These are phyloP conservation scores for Parastagonospora nodorum DNA, from an alignment of 2,329 filamentous ascomycete genomes.

Conservation along the genomic window DNA sequence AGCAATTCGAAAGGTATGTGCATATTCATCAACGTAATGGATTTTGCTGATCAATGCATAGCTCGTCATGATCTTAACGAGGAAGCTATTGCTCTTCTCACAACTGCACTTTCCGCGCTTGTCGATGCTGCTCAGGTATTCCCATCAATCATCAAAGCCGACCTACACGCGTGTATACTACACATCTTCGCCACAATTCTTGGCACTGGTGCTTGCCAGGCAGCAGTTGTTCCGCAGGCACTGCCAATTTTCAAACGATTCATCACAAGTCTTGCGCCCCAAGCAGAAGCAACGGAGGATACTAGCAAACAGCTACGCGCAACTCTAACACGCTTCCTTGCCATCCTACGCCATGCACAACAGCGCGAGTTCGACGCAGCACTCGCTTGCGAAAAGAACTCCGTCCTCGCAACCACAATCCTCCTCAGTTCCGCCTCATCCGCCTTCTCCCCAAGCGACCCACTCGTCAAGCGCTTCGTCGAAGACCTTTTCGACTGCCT, in stretches of 20 bases:
- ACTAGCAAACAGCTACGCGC: conserved; percentile 76
- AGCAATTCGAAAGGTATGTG: conserved; percentile 42
- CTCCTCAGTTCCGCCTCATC: conserved; percentile 82
- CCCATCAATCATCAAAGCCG: conserved; percentile 93
- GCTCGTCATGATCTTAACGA: conserved; percentile 81
- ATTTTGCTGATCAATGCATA: conserved; percentile 44
- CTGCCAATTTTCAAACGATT: conserved; percentile 93
- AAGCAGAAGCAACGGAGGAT: conserved; percentile 50
- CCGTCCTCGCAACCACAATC: conserved; percentile 84
- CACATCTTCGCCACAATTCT: conserved; percentile 96
- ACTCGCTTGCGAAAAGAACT: conserved; percentile 89
- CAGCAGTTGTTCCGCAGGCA: conserved; percentile 84
- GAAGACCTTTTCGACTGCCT: conserved; percentile 86
- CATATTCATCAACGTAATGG: neutral
- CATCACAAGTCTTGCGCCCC: conserved; percentile 70
- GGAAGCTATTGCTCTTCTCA: conserved; percentile 80
- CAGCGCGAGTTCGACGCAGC: conserved; percentile 77
- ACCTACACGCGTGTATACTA: conserved; percentile 93
- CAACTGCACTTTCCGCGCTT: conserved; percentile 80
- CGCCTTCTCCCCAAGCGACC: conserved; percentile 74
- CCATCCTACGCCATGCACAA: conserved; percentile 77
- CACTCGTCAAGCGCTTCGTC: conserved; percentile 74
- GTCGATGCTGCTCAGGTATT: conserved; percentile 96
- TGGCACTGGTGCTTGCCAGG: conserved; percentile 83
- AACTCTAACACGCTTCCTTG: conserved; percentile 80